Percentiles rank a stretch among this genome's conserved stretches.
phyloP scores from a whole-genome alignment of 257 asterid species.

The Capsicum baccatum region DNA sequence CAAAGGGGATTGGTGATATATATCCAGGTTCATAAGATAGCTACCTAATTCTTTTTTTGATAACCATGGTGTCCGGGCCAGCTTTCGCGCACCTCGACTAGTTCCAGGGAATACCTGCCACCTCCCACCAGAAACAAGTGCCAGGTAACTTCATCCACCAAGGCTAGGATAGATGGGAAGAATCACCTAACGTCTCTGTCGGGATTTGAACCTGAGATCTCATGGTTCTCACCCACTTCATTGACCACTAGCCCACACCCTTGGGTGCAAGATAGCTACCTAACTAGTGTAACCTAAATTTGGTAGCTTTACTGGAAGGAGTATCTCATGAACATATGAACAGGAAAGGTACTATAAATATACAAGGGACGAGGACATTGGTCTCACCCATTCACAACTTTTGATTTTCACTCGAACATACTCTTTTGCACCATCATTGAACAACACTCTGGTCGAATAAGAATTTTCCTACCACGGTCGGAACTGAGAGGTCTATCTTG shows the following conservation, averaged over 20 bases:
- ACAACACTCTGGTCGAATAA: background rate
- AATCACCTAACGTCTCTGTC: too few relatives aligned
- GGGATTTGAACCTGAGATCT: too few relatives aligned
- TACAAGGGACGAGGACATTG: background rate
- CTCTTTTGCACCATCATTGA: background rate
- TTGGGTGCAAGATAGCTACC: background rate
- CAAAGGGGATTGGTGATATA: background rate
- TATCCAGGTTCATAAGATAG: background rate
- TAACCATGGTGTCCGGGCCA: too few relatives aligned
- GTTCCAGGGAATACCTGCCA: too few relatives aligned
- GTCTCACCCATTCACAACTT: background rate
- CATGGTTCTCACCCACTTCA: too few relatives aligned
- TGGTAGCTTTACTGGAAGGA: background rate
- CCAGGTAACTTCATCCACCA: too few relatives aligned
- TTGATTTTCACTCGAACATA: background rate
- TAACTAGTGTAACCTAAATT: background rate
- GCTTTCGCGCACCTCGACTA: too few relatives aligned
- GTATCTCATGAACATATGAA: background rate
- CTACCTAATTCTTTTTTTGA: background rate
- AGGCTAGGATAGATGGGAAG: too few relatives aligned
- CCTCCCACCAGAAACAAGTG: too few relatives aligned
- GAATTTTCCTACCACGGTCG: background rate
- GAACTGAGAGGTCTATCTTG: background rate
- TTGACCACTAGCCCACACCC: too few relatives aligned
- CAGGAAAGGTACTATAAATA: background rate